These are phyloP conservation scores for Lobosporangium transversale DNA, from an alignment of 192 early-diverging fungal genomes.

Conservation along the genomic window DNA sequence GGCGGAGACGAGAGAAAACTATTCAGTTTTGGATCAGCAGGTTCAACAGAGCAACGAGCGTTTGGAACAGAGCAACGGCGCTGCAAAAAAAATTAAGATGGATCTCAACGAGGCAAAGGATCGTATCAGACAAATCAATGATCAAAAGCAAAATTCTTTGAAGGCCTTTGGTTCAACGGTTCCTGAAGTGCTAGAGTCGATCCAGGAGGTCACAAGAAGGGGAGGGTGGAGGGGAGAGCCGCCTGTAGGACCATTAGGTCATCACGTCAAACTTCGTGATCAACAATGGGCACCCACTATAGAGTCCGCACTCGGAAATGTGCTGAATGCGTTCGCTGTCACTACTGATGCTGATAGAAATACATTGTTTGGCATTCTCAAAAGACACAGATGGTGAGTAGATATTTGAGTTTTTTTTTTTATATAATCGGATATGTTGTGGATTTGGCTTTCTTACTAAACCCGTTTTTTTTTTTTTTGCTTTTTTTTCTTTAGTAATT, in stretches of 20 bases:
- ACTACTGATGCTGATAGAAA: slow-evolving; percentile 70
- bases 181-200: slow-evolving; percentile 67
- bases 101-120: slow-evolving; percentile 23
- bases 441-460: background rate
- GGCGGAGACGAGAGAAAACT: slow-evolving; percentile 11
- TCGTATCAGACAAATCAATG: slow-evolving; percentile 60
- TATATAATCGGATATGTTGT: no score
- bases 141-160: slow-evolving; percentile 72
- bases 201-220: slow-evolving; percentile 56
- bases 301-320: slow-evolving; percentile 69
- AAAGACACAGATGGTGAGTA: slow-evolving; percentile 56
- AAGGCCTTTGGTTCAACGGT: slow-evolving; percentile 77
- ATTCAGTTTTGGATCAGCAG: slow-evolving; percentile 6
- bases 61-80: background rate
- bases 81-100: slow-evolving; percentile 14
- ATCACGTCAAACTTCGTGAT: slow-evolving; percentile 65
- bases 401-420: background rate
- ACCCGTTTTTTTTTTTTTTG: background rate
- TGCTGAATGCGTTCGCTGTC: slow-evolving; percentile 76
- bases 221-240: slow-evolving; percentile 50
- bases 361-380: slow-evolving; percentile 64
- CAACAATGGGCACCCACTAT: slow-evolving; percentile 67
- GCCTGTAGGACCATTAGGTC: slow-evolving; percentile 81
- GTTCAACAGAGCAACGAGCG: slow-evolving; percentile 5
- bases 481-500: slow-evolving; percentile 17